A percentile compares a stretch with the other conserved stretches of the same genome.
phyloP scores from a whole-genome alignment of 129 eudicot genomes.

The Chrysanthemum lavandulifolium region DNA sequence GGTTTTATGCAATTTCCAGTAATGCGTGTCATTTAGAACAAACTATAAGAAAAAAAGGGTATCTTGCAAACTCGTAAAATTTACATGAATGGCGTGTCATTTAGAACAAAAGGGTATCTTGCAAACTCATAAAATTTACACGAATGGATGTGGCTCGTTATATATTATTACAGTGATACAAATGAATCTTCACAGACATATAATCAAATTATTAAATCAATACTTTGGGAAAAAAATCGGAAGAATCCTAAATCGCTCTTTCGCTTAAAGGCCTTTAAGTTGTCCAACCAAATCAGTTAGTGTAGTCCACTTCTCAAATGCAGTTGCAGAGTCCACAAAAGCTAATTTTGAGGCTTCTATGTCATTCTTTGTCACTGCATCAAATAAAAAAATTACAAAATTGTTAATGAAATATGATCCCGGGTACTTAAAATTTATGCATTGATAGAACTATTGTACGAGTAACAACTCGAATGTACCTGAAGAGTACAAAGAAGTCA shows the following conservation, averaged over 20 bases:
- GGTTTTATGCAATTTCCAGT: background rate
- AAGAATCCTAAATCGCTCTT: conserved; percentile 5
- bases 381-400: background rate
- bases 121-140: background rate
- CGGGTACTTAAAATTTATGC: background rate
- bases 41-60: background rate
- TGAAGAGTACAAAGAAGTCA: conserved; percentile 72
- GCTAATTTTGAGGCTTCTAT: conserved; percentile 73
- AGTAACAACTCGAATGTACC: conserved; percentile 36
- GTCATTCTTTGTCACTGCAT: conserved; percentile 68
- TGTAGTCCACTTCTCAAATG: conserved; percentile 90
- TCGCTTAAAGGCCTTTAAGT: conserved; percentile 83
- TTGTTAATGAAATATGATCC: too few relatives aligned
- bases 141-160: background rate
- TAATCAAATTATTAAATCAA: background rate
- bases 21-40: background rate
- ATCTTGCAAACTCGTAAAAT: background rate
- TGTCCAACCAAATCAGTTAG: conserved; percentile 70
- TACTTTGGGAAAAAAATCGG: background rate
- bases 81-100: background rate
- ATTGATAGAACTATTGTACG: background rate
- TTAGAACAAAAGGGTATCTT: background rate
- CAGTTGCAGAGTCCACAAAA: conserved; percentile 81
- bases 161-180: background rate
- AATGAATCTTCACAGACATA: background rate